These are phyloP conservation scores for Acanthamoeba castellanii DNA, from an alignment of 208 protist species.

Conservation along the genomic window DNA sequence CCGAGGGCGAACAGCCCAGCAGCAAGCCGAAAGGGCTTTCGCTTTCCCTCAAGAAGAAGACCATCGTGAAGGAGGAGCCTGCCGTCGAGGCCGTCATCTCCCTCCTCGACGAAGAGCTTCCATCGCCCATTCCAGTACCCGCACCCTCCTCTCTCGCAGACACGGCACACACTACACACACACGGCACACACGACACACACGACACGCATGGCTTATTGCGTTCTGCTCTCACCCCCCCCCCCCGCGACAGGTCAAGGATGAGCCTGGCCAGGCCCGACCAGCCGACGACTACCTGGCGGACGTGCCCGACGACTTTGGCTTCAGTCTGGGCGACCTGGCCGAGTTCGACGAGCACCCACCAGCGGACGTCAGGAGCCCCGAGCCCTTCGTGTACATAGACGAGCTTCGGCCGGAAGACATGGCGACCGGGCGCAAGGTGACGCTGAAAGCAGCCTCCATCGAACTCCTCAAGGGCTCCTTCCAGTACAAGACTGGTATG, in stretches of 20 bases:
- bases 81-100: not conserved
- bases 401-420: not conserved
- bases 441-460: conserved; percentile 50
- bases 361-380: not conserved
- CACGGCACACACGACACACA: no score
- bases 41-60: not conserved
- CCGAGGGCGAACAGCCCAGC: not conserved
- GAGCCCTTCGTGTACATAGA: conserved; percentile 44
- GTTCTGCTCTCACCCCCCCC: not conserved
- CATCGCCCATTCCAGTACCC: not conserved
- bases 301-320: conserved; percentile 13
- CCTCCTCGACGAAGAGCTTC: not conserved
- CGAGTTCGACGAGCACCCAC: not conserved
- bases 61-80: not conserved
- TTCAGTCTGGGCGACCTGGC: conserved; percentile 30
- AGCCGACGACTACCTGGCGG: not conserved
- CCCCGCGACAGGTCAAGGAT: not conserved
- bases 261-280: not conserved
- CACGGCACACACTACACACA: not conserved
- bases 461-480: conserved; percentile 61
- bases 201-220: no score
- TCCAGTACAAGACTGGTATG: conserved; percentile 31
- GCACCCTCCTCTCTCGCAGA: not conserved
- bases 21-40: not conserved
- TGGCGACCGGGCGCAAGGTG: not conserved